Evolutionary conservation across 768 basidiomycete genomes (phyloP).

Genomic region (Xerocomus potaroensis): DNA sequence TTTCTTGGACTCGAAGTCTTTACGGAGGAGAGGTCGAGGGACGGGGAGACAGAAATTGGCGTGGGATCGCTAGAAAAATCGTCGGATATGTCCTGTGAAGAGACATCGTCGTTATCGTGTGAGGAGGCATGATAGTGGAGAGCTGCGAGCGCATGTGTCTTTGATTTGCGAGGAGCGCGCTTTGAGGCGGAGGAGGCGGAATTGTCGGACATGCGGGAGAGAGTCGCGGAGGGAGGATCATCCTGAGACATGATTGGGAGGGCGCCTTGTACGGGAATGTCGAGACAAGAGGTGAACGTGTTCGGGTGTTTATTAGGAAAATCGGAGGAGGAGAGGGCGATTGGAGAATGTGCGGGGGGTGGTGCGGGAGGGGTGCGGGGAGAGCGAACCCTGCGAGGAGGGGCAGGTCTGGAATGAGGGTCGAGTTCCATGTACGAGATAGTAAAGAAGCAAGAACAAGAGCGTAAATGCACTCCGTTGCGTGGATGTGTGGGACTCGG

Average conservation of each 20-base stretch:
- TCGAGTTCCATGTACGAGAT: constrained; percentile 42
- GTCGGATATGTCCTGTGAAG: constrained; percentile 39
- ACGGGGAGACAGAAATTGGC: constrained; percentile 59
- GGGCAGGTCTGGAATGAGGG: constrained; percentile 52
- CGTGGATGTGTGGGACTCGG: constrained; percentile 34
- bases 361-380: constrained; percentile 48
- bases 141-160: constrained; percentile 81
- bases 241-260: constrained; percentile 55
- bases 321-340: constrained; percentile 47
- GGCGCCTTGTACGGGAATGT: constrained; percentile 75
- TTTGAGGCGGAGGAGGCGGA: constrained; percentile 43
- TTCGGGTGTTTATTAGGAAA: constrained; percentile 44
- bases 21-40: constrained; percentile 65
- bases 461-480: constrained; percentile 19
- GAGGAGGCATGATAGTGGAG: constrained; percentile 63
- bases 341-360: constrained; percentile 37
- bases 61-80: constrained; percentile 46
- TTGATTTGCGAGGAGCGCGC: constrained; percentile 85
- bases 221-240: constrained; percentile 32
- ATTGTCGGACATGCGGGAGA: constrained; percentile 32
- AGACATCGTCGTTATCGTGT: constrained; percentile 46
- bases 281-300: constrained; percentile 62
- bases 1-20: constrained; percentile 59
- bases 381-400: constrained; percentile 61
- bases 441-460: constrained; percentile 3